Evolutionary conservation across 139 green algal species (phyloP), one percentile per base, ranked within the genome.

Genomic region (Chlamydomonas asymmetrica): DNA sequence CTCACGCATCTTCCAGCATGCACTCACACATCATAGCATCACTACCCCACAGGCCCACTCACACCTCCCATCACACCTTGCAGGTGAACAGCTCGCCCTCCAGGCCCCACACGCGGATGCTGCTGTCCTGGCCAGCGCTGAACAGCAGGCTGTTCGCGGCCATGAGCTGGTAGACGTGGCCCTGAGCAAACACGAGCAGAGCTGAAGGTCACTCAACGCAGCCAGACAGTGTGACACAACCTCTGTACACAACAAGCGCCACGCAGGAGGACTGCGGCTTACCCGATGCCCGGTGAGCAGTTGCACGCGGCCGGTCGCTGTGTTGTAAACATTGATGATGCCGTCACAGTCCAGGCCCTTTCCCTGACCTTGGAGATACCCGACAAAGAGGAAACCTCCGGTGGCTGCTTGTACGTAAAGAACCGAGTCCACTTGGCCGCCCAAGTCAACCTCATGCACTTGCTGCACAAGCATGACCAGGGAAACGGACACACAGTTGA

Each of bases 251-350:
- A 64, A 39, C 9, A 7, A 39, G 56, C 16, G 56, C 27, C 56
- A 52, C 13, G 45, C 45, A 16, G 18, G 13, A 52, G 13, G 45
- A n/a, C 39, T 13, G 3, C 63, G 27, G 0, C 71, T 50, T 8
- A 77, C 71, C 59, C 71, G 27, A 43, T 77, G 71, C 41, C 71
- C 71, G 0, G 71, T 57, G 31, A 77, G 68, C 41, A 77, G 48
- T 45, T 77, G 71, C 1, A 59, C 69, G 16, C 69, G 68, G 23
- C 71, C 71, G 23, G 41, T 25, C 4, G 70, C 31, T 1, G 71
- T 77, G 57, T 77, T 77, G 71, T 70, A 77, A 34, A 70, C 45
- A 32, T 77, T 77, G 57, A 77, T 77, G 71, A 77, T 77, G 59
- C 71, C 71, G 16, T 77, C 71, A 57, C 52, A 43, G 10, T 38